A percentile compares a stretch with the other conserved stretches of the same genome.
These are phyloP conservation scores for Sclerotinia minor DNA, from an alignment of 2,329 filamentous ascomycete genomes.

Conservation along the genomic window DNA sequence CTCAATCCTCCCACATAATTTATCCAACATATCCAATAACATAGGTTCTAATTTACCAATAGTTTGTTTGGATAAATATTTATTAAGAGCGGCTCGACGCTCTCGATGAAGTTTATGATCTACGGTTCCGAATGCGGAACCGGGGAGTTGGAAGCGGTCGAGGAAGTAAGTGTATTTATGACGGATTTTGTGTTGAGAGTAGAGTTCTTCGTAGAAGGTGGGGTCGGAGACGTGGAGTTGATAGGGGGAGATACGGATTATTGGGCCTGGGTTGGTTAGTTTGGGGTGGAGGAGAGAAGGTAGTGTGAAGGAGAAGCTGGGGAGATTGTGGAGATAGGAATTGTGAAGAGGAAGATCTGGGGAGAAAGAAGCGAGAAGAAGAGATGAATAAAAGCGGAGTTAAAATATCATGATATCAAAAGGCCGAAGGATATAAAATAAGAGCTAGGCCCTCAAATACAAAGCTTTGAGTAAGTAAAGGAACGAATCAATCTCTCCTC, in stretches of 20 bases:
- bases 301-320: no score
- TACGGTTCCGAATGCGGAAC: constrained; percentile 30
- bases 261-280: no score
- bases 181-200: constrained; percentile 27
- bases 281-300: not conserved
- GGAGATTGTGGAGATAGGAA: not conserved
- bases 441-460: not conserved
- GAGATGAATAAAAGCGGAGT: not conserved
- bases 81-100: constrained; percentile 33
- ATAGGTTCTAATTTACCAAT: constrained; percentile 32
- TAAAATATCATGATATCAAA: not conserved
- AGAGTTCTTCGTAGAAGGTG: constrained; percentile 34
- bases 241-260: constrained; percentile 32
- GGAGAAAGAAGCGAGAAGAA: not conserved
- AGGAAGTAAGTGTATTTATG: constrained; percentile 29
- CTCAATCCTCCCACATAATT: constrained; percentile 30
- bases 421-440: no score
- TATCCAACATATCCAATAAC: constrained; percentile 31
- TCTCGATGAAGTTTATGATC: constrained; percentile 34
- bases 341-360: no score
- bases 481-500: not conserved
- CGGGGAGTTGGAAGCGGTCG: constrained; percentile 13
- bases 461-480: not conserved
- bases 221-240: constrained; percentile 30
- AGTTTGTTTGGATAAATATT: constrained; percentile 33